These are phyloP conservation scores for Arxiozyma slooffiae DNA, from an alignment of 1,139 yeast genomes.

Conservation along the genomic window DNA sequence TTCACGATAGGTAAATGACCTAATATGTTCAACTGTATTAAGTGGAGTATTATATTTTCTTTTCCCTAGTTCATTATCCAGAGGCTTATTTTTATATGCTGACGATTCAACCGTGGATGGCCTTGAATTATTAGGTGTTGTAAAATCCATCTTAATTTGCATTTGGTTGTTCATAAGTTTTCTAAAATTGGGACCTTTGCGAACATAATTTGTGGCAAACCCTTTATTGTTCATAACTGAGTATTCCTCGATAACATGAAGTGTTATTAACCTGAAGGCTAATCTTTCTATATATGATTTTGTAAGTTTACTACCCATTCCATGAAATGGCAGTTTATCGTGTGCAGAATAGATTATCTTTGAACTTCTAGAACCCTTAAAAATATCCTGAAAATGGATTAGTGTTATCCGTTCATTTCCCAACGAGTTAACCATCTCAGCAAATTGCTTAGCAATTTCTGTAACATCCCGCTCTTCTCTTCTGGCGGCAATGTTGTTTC, in stretches of 20 bases:
- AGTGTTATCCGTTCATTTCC: constrained; percentile 60
- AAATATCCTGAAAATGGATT: constrained; percentile 72
- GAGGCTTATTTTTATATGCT: constrained; percentile 1
- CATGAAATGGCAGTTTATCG: constrained; percentile 51
- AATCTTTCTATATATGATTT: constrained; percentile 71
- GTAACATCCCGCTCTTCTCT: constrained; percentile 63
- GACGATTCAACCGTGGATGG: constrained; percentile 12
- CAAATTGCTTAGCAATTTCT: constrained; percentile 47
- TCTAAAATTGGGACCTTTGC: constrained; percentile 45
- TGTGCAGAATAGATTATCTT: constrained; percentile 58
- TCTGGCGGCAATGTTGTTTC: constrained; percentile 37
- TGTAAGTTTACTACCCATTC: constrained; percentile 53
- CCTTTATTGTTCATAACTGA: constrained; percentile 65
- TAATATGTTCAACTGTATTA: constrained; percentile 15
- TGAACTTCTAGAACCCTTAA: constrained; percentile 60
- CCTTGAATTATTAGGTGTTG: constrained; percentile 17
- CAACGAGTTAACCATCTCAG: constrained; percentile 47
- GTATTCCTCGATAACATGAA: constrained; percentile 62
- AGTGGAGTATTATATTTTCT: constrained; percentile 3
- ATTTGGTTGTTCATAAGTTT: constrained; percentile 39
- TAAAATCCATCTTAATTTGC: constrained; percentile 41
- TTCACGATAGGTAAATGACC: constrained; percentile 18
- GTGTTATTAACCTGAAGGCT: constrained; percentile 64
- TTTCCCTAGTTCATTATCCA: not conserved
- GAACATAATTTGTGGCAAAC: constrained; percentile 68